These are phyloP conservation scores for Pelargonium citronellum DNA, from an alignment of 441 rosid species.

Conservation along the genomic window DNA sequence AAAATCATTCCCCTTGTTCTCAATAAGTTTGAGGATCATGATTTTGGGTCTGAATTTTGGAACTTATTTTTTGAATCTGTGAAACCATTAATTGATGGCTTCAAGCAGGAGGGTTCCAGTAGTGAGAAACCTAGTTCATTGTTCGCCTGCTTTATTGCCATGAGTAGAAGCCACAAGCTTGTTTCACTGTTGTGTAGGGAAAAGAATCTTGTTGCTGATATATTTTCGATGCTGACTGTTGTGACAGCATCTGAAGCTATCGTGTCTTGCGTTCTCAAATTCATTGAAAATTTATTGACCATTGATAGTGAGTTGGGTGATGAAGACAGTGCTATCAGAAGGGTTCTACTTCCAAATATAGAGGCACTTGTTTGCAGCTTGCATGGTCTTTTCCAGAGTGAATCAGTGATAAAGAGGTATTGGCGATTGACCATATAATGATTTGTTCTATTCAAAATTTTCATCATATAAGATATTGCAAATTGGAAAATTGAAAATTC, in stretches of 20 bases:
- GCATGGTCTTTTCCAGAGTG: constrained; percentile 60
- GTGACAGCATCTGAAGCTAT: constrained; percentile 76
- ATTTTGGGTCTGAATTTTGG: constrained; percentile 74
- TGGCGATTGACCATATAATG: constrained; percentile 10
- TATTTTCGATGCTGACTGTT: constrained; percentile 70
- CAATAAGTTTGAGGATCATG: constrained; percentile 74
- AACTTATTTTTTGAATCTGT: constrained; percentile 73
- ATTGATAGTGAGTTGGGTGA: constrained; percentile 56
- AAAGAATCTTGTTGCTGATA: constrained; percentile 65
- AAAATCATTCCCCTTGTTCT: constrained; percentile 65
- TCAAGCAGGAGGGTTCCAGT: constrained; percentile 91
- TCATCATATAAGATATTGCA: background rate
- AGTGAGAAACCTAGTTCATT: constrained; percentile 92
- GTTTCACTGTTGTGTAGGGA: constrained; percentile 57
- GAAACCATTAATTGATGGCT: constrained; percentile 61
- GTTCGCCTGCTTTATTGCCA: constrained; percentile 83
- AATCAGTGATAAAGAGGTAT: constrained; percentile 61
- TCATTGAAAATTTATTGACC: constrained; percentile 70
- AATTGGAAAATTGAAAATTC: background rate
- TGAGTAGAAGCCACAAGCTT: constrained; percentile 71
- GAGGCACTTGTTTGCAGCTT: constrained; percentile 61
- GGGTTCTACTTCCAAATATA: constrained; percentile 51
- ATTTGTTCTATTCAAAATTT: background rate
- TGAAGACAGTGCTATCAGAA: constrained; percentile 37
- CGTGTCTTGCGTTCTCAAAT: constrained; percentile 56